A percentile compares a stretch with the other conserved stretches of the same genome.
phyloP scores from a whole-genome alignment of 257 asterid genomes.

The Datura wrightii region DNA sequence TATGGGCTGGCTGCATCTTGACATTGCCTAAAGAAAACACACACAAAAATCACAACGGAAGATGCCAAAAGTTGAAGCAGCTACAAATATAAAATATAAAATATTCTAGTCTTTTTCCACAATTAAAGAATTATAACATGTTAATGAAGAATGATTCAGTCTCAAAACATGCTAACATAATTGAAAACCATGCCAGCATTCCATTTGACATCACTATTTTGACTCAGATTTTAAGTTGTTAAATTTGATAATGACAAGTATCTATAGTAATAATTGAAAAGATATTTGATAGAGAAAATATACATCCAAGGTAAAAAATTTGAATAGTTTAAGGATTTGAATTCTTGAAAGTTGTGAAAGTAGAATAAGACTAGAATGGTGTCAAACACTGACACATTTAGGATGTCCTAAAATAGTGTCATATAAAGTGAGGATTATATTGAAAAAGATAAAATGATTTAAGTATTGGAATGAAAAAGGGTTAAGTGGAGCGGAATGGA shows the following conservation, averaged over 20 bases:
- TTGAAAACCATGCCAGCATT: not conserved
- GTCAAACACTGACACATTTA: not conserved
- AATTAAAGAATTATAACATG: not conserved
- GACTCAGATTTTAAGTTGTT: not conserved
- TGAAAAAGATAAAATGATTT: not conserved
- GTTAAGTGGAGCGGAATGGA: not conserved
- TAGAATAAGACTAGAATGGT: not conserved
- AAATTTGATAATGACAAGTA: not conserved
- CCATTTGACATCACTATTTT: not conserved
- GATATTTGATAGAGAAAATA: conserved; percentile 2
- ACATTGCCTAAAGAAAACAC: conserved; percentile 68
- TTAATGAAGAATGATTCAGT: conserved; percentile 4
- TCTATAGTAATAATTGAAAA: not conserved
- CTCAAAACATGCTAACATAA: not conserved
- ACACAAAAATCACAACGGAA: not conserved
- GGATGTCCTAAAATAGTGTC: not conserved
- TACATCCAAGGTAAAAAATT: not conserved
- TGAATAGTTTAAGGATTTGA: not conserved
- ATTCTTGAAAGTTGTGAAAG: not conserved
- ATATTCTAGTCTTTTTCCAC: not conserved
- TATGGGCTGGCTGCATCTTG: conserved; percentile 84
- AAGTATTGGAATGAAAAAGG: not conserved
- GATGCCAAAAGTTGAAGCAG: conserved; percentile 10
- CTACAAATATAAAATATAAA: not conserved
- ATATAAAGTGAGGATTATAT: not conserved